Evolutionary conservation across 805 yeast genomes (phyloP).

Genomic region (Grigorovia yakushimaensis): DNA sequence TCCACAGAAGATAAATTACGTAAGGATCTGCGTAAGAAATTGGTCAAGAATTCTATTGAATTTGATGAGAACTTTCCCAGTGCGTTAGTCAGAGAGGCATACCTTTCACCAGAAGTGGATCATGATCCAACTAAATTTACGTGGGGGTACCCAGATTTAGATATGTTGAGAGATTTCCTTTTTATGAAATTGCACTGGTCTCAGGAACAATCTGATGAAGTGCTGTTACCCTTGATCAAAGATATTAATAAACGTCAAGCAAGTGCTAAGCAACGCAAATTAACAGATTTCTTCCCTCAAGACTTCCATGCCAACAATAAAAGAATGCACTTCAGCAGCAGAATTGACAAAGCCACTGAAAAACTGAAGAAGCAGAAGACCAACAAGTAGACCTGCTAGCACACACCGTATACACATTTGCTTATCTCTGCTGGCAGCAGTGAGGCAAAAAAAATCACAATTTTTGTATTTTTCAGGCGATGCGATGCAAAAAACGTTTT

Average conservation of each 20-base stretch:
- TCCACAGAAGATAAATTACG: constrained; percentile 38
- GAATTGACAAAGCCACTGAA: constrained; percentile 49
- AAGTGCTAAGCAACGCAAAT: constrained; percentile 38
- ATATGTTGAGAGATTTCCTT: constrained; percentile 61
- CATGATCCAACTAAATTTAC: constrained; percentile 63
- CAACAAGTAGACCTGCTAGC: not conserved
- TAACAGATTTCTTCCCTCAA: constrained; percentile 60
- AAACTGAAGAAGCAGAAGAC: constrained; percentile 30
- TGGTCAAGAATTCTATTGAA: constrained; percentile 44
- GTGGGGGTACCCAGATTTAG: constrained; percentile 89
- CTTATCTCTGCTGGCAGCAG: not conserved
- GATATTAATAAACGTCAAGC: constrained; percentile 62
- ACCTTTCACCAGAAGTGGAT: constrained; percentile 75
- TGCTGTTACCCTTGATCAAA: constrained; percentile 73
- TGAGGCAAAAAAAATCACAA: not conserved
- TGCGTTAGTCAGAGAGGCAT: constrained; percentile 58
- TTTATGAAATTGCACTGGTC: constrained; percentile 72
- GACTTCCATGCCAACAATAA: constrained; percentile 33
- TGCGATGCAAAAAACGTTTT: no score
- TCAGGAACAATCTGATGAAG: constrained; percentile 64
- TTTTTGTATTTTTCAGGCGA: no score
- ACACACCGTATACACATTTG: not conserved
- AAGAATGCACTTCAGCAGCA: constrained; percentile 41
- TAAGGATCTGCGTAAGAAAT: constrained; percentile 46
- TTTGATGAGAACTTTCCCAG: constrained; percentile 66